These are phyloP conservation scores for Fonsecaea pugnacius DNA, from an alignment of 2,329 filamentous ascomycete genomes.

Conservation along the genomic window DNA sequence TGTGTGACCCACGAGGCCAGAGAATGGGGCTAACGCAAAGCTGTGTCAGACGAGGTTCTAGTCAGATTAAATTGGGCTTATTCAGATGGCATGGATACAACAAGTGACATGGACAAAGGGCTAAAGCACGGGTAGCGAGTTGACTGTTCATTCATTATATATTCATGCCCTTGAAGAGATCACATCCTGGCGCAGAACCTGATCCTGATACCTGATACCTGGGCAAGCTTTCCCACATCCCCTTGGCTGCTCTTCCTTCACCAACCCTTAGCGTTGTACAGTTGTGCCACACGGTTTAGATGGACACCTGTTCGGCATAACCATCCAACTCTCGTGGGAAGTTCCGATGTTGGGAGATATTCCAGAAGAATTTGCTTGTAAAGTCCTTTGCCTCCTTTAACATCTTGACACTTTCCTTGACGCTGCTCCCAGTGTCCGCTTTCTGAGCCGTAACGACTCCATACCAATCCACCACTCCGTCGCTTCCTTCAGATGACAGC, in stretches of 20 bases:
- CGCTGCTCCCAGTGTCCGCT: slow-evolving; percentile 50
- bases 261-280: background rate
- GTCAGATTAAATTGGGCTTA: too few relatives aligned
- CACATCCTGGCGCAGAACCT: background rate
- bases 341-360: slow-evolving; percentile 73
- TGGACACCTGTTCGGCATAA: slow-evolving; percentile 45
- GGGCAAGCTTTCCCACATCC: slow-evolving; percentile 20
- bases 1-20: too few relatives aligned
- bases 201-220: background rate
- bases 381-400: slow-evolving; percentile 71
- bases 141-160: background rate
- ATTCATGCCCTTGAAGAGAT: background rate
- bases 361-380: slow-evolving; percentile 70
- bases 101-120: too few relatives aligned
- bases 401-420: slow-evolving; percentile 67
- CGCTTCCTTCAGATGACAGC: slow-evolving; percentile 50
- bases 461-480: slow-evolving; percentile 67
- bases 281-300: background rate
- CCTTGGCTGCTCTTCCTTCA: background rate
- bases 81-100: too few relatives aligned
- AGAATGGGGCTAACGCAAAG: too few relatives aligned
- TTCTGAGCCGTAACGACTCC: slow-evolving; percentile 73
- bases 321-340: slow-evolving; percentile 76
- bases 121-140: too few relatives aligned
- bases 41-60: too few relatives aligned